Evolutionary conservation across 2,329 filamentous ascomycete genomes (phyloP), one percentile per base, ranked within the genome.

Genomic region (Penicillium fuscoglaucum): DNA sequence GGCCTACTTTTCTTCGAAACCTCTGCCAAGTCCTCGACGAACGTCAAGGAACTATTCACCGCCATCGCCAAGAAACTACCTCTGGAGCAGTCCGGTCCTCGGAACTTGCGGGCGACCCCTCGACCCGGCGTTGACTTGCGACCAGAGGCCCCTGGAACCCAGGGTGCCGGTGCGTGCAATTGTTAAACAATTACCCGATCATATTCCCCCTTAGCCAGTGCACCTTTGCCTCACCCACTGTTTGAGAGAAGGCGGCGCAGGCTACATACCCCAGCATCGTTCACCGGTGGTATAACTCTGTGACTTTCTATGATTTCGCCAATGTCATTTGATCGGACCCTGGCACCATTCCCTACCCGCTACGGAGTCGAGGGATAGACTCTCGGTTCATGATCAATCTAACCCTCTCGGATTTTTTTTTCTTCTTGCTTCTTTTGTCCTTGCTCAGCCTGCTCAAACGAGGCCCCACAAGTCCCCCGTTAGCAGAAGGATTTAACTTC

Each of bases 1-100:
- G 91, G 91, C 43, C 85, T 99, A 6, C 84, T 99, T 54, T 99
- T 99, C 83, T 99, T 99, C 76, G 95, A 99, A 78, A 99, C 95
- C 4, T 97, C 93, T 12, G 95, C 95, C 66, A 99, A 99, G 84
- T 96, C 93, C 39, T 90, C 92, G 58, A 92, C 96, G 79, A 99
- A 99, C 70, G 95, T 99, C 55, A 86, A 88, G 71, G 95, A 98
- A 68, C 83, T 99, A 53, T 99, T 99, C 79, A 97, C 93, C 43
- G 92, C 92, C 58, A 98, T 99, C 74, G 95, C 95, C 62, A 96
- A 93, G 88, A 98, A 96, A 80, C 83, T 99, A 65, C 95, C 95
- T 33, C 87, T 98, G 68, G 95, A 99, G 73, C 95, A 98, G 78
- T 93, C 88, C 51, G 93, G 93, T n/a, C 91, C 93, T 63, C 87